Conservation (phyloP, 441 rosid species). For the Populus hybrid region DNA sequence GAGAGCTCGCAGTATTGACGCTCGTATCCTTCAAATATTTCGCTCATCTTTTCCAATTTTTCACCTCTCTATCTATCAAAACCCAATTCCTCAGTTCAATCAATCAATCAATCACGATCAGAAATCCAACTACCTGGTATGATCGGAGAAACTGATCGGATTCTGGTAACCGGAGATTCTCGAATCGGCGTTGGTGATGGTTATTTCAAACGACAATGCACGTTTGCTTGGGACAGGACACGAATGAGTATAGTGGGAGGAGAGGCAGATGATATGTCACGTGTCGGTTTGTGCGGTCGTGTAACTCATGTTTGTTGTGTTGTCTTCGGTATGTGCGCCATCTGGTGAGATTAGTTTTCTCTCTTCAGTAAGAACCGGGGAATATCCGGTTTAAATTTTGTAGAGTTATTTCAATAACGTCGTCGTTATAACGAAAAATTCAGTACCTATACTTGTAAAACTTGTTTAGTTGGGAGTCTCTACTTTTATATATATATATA, state of each 20-base stretch:
- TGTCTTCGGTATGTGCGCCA: too few species aligned
- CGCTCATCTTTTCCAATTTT: slow-evolving; percentile 52
- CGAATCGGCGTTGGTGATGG: neutral
- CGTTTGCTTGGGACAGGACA: neutral
- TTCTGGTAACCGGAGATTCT: neutral
- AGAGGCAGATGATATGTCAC: neutral
- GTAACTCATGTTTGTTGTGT: neutral
- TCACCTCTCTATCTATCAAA: neutral
- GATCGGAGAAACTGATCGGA: neutral
- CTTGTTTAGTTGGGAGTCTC: too few species aligned
- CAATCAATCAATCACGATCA: neutral
- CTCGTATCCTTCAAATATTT: slow-evolving; percentile 77
- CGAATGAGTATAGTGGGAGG: neutral
- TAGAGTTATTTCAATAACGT: neutral
- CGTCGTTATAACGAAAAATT: neutral
- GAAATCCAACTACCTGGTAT: neutral
- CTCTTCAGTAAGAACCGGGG: neutral
- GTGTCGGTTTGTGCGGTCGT: neutral
- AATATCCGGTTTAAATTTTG: neutral
- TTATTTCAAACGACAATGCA: neutral
- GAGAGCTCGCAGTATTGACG: slow-evolving; percentile 91
- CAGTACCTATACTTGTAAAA: too few species aligned
- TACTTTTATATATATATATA: too few species aligned
- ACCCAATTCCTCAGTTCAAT: neutral
- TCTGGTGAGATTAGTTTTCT: neutral